These are phyloP conservation scores for Ochetophila trinervis DNA, from an alignment of 306 rosid species.

Conservation along the genomic window DNA sequence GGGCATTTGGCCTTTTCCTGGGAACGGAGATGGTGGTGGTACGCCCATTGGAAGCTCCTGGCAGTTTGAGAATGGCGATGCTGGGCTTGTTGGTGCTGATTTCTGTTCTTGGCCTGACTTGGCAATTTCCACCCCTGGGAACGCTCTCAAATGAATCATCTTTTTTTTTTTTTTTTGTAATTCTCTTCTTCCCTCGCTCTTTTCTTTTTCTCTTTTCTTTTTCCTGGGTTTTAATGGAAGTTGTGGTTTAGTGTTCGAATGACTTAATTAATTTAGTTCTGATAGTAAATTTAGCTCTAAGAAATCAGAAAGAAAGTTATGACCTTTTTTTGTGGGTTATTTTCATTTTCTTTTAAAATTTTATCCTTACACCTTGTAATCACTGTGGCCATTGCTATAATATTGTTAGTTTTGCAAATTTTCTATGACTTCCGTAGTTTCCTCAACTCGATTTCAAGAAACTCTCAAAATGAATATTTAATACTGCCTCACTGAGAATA, in stretches of 20 bases:
- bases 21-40: conserved; percentile 45
- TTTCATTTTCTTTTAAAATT: conserved; percentile 9
- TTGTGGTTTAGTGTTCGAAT: conserved; percentile 19
- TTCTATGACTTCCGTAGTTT: too few relatives aligned
- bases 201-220: neutral
- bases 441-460: too few relatives aligned
- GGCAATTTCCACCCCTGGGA: conserved; percentile 83
- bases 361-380: neutral
- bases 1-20: conserved; percentile 63
- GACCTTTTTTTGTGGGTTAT: conserved; percentile 16
- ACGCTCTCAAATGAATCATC: conserved; percentile 59
- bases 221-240: conserved; percentile 19
- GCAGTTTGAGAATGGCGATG: conserved; percentile 71
- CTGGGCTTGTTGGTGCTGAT: conserved; percentile 45
- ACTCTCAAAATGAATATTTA: too few relatives aligned
- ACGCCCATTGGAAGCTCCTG: conserved; percentile 51
- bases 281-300: conserved; percentile 29
- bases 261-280: conserved; percentile 14
- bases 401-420: too few relatives aligned
- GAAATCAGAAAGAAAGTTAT: conserved; percentile 19
- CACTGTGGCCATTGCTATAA: neutral
- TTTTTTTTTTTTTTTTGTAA: neutral
- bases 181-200: neutral
- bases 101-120: conserved; percentile 90
- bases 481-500: too few relatives aligned